phyloP scores from a whole-genome alignment of 352 stramenopile species.

The Phytopythium boreale region DNA sequence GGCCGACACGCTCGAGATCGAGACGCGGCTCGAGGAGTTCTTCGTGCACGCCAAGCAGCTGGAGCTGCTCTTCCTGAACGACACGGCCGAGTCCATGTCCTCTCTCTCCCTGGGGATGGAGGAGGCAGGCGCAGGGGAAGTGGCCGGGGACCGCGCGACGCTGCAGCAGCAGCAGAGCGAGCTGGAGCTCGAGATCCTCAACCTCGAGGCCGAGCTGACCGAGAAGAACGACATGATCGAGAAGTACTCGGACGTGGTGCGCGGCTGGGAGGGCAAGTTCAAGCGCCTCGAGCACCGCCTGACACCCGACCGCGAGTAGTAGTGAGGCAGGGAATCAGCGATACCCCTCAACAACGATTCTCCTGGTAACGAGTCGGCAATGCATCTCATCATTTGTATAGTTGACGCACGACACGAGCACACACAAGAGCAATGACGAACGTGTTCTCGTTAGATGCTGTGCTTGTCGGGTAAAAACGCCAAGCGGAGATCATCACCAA shows the following conservation, averaged over 20 bases:
- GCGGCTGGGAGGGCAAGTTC: conserved; percentile 84
- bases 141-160: neutral
- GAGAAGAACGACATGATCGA: conserved; percentile 87
- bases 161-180: conserved; percentile 36
- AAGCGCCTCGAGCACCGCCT: conserved; percentile 71
- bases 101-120: neutral
- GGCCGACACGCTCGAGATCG: conserved; percentile 71
- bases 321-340: no score
- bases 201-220: conserved; percentile 66
- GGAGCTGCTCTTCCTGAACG: conserved; percentile 63
- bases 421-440: neutral
- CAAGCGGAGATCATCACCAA: no score
- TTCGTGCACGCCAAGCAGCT: conserved; percentile 83
- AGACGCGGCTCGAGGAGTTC: conserved; percentile 66
- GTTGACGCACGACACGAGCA: neutral
- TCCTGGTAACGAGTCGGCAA: neutral
- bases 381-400: conserved; percentile 3
- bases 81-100: conserved; percentile 5
- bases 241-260: conserved; percentile 82
- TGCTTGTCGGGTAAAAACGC: no score
- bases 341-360: no score
- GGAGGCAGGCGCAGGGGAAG: neutral
- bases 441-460: neutral
- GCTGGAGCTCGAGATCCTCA: conserved; percentile 70
- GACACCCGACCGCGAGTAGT: conserved; percentile 50